These are phyloP conservation scores for Podaxis sp. DNA, from an alignment of 768 basidiomycete genomes.

Conservation along the genomic window DNA sequence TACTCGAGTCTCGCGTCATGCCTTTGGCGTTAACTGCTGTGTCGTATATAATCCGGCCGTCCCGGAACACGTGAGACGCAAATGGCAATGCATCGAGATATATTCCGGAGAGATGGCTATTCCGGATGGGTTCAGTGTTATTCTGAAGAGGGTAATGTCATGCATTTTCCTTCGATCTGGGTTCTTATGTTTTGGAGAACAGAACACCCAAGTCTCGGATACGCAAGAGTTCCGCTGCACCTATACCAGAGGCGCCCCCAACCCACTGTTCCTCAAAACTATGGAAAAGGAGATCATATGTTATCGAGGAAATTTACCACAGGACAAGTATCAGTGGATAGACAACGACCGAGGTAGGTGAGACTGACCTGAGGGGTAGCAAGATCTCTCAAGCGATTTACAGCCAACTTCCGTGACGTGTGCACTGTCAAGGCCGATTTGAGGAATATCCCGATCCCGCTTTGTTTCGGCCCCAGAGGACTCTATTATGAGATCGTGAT, in stretches of 20 bases:
- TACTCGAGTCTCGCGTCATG: conserved; percentile 43
- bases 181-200: background rate
- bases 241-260: background rate
- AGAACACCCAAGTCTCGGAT: conserved; percentile 46
- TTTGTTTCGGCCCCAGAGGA: conserved; percentile 14
- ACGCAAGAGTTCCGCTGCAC: conserved; percentile 35
- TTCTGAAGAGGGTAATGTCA: conserved; percentile 37
- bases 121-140: conserved; percentile 39
- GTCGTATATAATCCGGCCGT: conserved; percentile 31
- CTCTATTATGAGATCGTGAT: conserved; percentile 32
- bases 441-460: conserved; percentile 21
- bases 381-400: background rate
- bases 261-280: background rate
- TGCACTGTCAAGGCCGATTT: conserved; percentile 29
- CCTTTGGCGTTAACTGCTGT: conserved; percentile 44
- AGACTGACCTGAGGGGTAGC: background rate
- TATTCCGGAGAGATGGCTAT: conserved; percentile 38
- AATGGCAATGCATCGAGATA: conserved; percentile 27
- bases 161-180: background rate
- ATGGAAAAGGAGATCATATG: conserved; percentile 1
- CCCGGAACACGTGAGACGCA: conserved; percentile 39
- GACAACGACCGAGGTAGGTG: conserved; percentile 12
- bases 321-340: background rate
- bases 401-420: conserved; percentile 27
- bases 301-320: conserved; percentile 4